Evolutionary conservation across 2,329 filamentous ascomycete genomes (phyloP), one percentile per base, ranked within the genome.

Genomic region (Exserohilum turcica): DNA sequence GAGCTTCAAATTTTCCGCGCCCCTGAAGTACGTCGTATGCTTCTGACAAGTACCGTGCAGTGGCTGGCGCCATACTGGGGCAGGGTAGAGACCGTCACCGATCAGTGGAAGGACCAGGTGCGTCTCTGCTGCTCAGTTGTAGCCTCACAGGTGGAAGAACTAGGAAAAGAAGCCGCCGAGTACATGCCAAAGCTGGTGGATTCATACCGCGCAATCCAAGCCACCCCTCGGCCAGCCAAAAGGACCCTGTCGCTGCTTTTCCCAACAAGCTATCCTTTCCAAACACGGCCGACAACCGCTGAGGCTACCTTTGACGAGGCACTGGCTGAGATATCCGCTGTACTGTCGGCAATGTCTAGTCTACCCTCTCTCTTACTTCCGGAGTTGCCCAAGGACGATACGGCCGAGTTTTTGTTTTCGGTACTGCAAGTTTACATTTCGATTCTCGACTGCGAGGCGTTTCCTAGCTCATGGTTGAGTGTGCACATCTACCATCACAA

Each of bases 1-100:
- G 88, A 87, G 57, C 79, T 96, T 5, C 86, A 90, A 21, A 81
- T 96, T 18, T 97, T 97, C 75, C 83, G 87, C 8, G 81, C 88
- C n/a, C 83, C 87, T 0, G 89, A 93, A 54, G 89, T 93, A 61
- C 84, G 88, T 61, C 83, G 86, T 24, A 86, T 86, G 10, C 80
- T 97, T 40, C 85, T 89, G 56, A 84, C 88, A 39, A 95, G 92
- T 67, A 97, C 92, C 3, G 87, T 92, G 38, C 82, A 89, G 56
- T 99, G 94, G 94, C 86, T 99, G 52, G 87, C 88, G 10, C 92
- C 93, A 3, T 92, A 97, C 74, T 99, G 94, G 94, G 93, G 93
- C 10, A 85, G 86, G 57, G 84, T 83, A 0, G 82, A 84, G 3
- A 80, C 86, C 24, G 85, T 93, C 8, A 92, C 86, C 2, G 88